These are phyloP conservation scores for Hortiboletus flavorubellus DNA, from an alignment of 768 basidiomycete genomes.

Conservation along the genomic window DNA sequence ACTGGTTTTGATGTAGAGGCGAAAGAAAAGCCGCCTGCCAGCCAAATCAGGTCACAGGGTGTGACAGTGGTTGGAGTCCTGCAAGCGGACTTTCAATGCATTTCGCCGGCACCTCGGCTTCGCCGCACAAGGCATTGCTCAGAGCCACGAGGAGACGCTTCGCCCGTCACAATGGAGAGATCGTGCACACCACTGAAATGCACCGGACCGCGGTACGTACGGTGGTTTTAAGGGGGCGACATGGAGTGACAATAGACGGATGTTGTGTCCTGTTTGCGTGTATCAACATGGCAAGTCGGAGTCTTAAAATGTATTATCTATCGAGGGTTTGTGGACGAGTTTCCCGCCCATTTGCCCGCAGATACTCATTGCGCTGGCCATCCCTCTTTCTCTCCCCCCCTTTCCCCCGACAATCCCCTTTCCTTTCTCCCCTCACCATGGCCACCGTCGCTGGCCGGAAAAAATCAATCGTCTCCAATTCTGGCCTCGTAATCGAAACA, in stretches of 20 bases:
- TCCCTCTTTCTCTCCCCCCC: neutral
- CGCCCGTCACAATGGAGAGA: conserved; percentile 1
- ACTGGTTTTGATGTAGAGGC: conserved; percentile 25
- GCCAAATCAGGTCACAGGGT: conserved; percentile 18
- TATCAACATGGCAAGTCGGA: conserved; percentile 30
- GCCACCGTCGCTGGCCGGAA: conserved; percentile 63
- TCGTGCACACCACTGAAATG: neutral
- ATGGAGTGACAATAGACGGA: neutral
- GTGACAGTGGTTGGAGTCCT: conserved; percentile 31
- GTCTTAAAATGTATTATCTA: conserved; percentile 33
- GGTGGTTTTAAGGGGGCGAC: neutral
- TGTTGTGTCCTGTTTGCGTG: conserved; percentile 26
- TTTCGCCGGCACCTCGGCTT: conserved; percentile 6
- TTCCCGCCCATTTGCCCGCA: conserved; percentile 13
- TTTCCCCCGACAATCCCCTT: neutral
- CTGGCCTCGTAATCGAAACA: conserved; percentile 66
- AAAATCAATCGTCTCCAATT: conserved; percentile 70
- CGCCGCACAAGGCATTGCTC: neutral
- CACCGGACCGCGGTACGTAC: neutral
- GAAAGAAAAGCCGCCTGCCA: conserved; percentile 10
- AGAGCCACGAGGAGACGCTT: neutral
- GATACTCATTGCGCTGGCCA: conserved; percentile 1
- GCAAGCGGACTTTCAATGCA: conserved; percentile 21
- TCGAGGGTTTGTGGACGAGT: conserved; percentile 2
- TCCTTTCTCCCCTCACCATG: conserved; percentile 37